Evolutionary conservation across 495 filamentous ascomycete genomes (phyloP), one percentile per base, ranked within the genome.

Genomic region (Aspergillus haitiensis): DNA sequence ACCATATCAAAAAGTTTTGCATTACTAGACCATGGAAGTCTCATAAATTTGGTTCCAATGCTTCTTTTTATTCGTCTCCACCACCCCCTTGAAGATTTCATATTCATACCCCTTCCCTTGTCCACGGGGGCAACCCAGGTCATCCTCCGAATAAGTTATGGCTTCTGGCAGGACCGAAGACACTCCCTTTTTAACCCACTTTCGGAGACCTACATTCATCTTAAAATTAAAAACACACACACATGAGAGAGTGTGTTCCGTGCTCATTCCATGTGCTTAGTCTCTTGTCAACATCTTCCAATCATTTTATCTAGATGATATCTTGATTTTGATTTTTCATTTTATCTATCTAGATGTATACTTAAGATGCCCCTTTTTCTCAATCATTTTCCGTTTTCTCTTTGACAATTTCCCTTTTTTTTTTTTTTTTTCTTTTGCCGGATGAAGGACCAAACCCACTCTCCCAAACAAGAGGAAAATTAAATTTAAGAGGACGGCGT

Each of bases 401-500:
- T 31, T 45, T 39, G n/a, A 21, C 3, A 27, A 27, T 27, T 27
- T 11, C 34, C 13, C 55, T 33, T 33, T 48, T 31, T 57, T 10
- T 53, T n/a, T 18, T 55, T 33, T 33, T 48, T 31, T 57, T 10
- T 53, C 11, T 18, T 55, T 31, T 34, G 37, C 10, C 9, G 27
- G 36, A 39, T 42, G 44, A 15, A 39, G 60, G 40, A 1, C 44
- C 12, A 27, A 1, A 1, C 21, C 21, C 21, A 1, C 21, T 3
- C 21, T 3, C 21, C 21, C 21, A 1, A 1, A 27, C 21, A 27
- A 27, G 21, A 47, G 44, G 21, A 47, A 47, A 47, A 47, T 15
- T 11, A 40, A 11, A 16, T 55, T 42, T 40, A 31, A 52, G 52
- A 7, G 54, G 40, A 45, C 27, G 60, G 60, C 60, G 60, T 58